phyloP scores from a whole-genome alignment of 2,329 filamentous ascomycete genomes.

The Aureobasidium uvarum region DNA sequence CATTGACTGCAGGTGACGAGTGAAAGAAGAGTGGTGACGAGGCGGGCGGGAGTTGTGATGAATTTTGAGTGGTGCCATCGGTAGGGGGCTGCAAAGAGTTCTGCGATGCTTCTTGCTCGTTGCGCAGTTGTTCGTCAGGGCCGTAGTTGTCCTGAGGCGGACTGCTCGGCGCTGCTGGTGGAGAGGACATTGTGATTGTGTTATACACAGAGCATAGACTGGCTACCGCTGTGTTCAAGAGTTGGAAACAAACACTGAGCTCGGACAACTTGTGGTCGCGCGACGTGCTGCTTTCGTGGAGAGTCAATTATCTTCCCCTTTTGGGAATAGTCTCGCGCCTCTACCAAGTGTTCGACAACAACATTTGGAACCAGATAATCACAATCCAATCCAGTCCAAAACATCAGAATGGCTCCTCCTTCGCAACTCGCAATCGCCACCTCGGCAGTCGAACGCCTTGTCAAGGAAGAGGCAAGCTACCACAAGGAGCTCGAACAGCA shows the following conservation, averaged over 20 bases:
- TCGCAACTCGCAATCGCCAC: constrained; percentile 76
- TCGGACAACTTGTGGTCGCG: background rate
- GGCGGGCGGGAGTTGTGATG: constrained; percentile 41
- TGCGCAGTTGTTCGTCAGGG: constrained; percentile 46
- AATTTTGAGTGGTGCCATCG: constrained; percentile 48
- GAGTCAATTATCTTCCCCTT: background rate
- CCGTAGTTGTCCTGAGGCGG: constrained; percentile 40
- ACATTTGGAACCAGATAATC: background rate
- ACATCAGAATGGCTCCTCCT: constrained; percentile 67
- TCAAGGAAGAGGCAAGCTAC: constrained; percentile 91
- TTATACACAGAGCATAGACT: constrained; percentile 4
- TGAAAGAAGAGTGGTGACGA: constrained; percentile 82
- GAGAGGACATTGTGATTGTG: constrained; percentile 57
- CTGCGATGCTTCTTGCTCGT: constrained; percentile 44
- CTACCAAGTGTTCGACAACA: constrained; percentile 14
- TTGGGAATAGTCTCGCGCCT: constrained; percentile 5
- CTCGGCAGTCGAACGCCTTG: constrained; percentile 72
- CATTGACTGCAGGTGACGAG: constrained; percentile 56
- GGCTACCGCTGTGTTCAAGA: background rate
- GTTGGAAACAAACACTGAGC: constrained; percentile 19
- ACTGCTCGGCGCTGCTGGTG: constrained; percentile 55
- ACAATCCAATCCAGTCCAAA: background rate
- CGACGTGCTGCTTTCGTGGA: constrained; percentile 11
- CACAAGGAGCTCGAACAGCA: constrained; percentile 80
- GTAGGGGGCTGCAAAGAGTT: constrained; percentile 42